Conservation (phyloP, 1,284 basidiomycete genomes). For the Cutaneotrichosporon arboriforme region DNA sequence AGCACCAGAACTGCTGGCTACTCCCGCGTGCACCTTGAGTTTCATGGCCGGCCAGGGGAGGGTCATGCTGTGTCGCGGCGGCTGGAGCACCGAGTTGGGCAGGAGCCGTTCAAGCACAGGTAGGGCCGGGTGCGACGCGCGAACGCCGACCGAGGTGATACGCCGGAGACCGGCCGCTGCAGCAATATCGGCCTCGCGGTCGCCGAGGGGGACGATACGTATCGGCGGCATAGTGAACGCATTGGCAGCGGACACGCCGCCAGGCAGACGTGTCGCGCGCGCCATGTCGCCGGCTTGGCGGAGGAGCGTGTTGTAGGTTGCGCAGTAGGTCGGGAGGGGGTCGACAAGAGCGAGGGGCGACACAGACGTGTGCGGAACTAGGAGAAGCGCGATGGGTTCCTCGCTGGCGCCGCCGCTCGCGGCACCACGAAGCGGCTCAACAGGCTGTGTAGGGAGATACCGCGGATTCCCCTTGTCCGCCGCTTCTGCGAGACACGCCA, state of each 20-base stretch:
- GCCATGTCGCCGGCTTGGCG: constrained; percentile 23
- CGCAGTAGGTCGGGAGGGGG: constrained; percentile 38
- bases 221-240: constrained; percentile 20
- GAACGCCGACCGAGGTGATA: constrained; percentile 62
- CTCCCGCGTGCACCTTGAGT: constrained; percentile 19
- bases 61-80: constrained; percentile 36
- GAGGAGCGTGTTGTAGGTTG: constrained; percentile 41
- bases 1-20: background rate
- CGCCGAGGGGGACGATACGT: constrained; percentile 65
- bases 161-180: constrained; percentile 62
- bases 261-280: background rate
- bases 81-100: constrained; percentile 32
- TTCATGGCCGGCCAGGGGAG: constrained; percentile 48
- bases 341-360: constrained; percentile 35
- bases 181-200: constrained; percentile 63
- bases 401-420: background rate
- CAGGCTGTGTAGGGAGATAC: constrained; percentile 30
- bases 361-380: constrained; percentile 37
- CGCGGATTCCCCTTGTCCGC: background rate
- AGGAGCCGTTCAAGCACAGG: constrained; percentile 22
- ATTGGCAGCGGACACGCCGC: background rate
- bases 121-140: constrained; percentile 32
- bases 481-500: constrained; percentile 31
- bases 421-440: background rate
- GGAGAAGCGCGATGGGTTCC: constrained; percentile 26